These are phyloP conservation scores for Penicillium argentinense DNA, from an alignment of 495 filamentous ascomycete species.

Conservation along the genomic window DNA sequence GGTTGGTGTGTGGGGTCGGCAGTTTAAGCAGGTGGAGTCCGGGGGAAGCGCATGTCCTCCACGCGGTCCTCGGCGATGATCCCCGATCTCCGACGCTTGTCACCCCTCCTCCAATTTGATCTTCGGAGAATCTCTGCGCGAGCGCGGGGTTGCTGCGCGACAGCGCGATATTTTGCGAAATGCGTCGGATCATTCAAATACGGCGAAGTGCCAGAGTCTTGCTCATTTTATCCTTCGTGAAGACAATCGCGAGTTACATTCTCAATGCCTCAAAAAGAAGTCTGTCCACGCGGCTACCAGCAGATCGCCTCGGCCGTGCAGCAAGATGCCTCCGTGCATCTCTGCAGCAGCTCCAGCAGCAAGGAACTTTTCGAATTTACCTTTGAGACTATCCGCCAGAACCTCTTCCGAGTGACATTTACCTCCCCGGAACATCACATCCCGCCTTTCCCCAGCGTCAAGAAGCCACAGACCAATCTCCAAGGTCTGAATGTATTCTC, in stretches of 20 bases:
- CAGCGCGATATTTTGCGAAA: not conserved
- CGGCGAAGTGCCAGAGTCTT: constrained; percentile 4
- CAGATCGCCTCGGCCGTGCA: constrained; percentile 21
- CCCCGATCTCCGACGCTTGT: constrained; percentile 30
- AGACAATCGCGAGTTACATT: constrained; percentile 12
- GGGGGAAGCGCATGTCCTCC: not conserved
- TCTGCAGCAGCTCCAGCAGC: constrained; percentile 41
- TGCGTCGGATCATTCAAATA: constrained; percentile 32
- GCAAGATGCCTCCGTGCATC: constrained; percentile 30
- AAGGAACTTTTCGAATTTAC: constrained; percentile 49
- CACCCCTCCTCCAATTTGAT: not conserved
- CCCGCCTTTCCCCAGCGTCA: constrained; percentile 59
- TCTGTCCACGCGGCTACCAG: constrained; percentile 42
- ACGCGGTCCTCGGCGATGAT: constrained; percentile 25
- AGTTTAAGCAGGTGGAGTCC: not conserved
- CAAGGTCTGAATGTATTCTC: constrained; percentile 23
- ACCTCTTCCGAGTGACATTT: constrained; percentile 66
- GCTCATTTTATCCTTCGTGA: constrained; percentile 4
- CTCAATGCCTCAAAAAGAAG: constrained; percentile 59
- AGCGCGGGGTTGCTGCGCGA: constrained; percentile 4
- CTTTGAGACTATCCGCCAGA: constrained; percentile 58
- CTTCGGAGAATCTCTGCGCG: too few relatives aligned
- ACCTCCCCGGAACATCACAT: constrained; percentile 55
- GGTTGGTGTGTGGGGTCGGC: not conserved
- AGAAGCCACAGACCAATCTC: constrained; percentile 40